Conservation (phyloP, 2,329 filamentous ascomycete genomes). For the Zasmidium citrigriseum region DNA sequence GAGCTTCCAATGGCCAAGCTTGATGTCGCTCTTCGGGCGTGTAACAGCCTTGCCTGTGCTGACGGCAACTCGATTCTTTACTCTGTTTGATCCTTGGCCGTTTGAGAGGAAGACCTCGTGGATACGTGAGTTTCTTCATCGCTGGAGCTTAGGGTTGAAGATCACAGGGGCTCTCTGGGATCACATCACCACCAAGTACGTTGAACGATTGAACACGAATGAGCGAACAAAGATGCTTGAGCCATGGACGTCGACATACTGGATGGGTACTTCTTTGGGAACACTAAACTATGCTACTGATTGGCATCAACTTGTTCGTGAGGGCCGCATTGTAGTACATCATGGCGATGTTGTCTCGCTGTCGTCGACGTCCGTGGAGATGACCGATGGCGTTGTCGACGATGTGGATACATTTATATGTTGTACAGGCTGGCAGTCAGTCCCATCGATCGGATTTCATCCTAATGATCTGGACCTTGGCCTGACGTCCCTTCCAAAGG, state of each 20-base stretch:
- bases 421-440: neutral
- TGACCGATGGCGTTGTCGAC: neutral
- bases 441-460: neutral
- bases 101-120: conserved; percentile 56
- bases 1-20: conserved; percentile 57
- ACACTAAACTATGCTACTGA: conserved; percentile 9
- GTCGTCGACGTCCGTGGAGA: neutral
- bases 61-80: conserved; percentile 64
- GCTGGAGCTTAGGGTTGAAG: conserved; percentile 55
- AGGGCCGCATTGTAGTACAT: conserved; percentile 3
- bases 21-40: conserved; percentile 64
- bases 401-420: neutral
- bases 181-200: conserved; percentile 6
- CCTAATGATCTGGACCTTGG: neutral
- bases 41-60: conserved; percentile 62
- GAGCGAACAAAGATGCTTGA: neutral
- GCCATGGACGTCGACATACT: conserved; percentile 7
- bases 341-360: conserved; percentile 9
- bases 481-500: neutral
- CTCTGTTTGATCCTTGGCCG: conserved; percentile 69
- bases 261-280: conserved; percentile 9
- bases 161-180: conserved; percentile 58
- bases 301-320: conserved; percentile 22
- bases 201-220: neutral
- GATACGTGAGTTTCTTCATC: conserved; percentile 58